Conservation (phyloP, 257 asterid genomes). For the Sherardia arvensis region DNA sequence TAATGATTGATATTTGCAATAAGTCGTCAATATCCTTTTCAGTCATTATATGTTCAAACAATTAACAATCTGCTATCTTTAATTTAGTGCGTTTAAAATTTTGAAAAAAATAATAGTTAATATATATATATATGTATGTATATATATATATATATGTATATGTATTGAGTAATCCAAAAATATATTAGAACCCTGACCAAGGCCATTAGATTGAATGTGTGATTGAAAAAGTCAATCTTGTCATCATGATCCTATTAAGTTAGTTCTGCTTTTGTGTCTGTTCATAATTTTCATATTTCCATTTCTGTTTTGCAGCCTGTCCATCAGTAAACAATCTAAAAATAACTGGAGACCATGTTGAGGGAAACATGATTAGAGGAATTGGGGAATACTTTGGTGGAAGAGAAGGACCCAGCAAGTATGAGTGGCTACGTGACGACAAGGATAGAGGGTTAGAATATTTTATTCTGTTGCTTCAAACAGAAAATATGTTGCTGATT, state of each 20-base stretch:
- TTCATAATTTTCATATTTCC: not conserved
- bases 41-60: not conserved
- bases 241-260: not conserved
- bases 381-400: constrained; percentile 90
- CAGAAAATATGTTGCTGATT: not conserved
- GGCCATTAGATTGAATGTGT: not conserved
- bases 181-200: too few relatives aligned
- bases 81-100: too few relatives aligned
- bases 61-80: not conserved
- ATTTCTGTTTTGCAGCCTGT: constrained; percentile 50
- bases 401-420: constrained; percentile 97
- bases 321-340: constrained; percentile 74
- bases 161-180: too few relatives aligned
- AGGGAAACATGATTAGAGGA: constrained; percentile 68
- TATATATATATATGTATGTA: too few relatives aligned
- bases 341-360: constrained; percentile 70
- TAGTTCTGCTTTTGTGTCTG: not conserved
- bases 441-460: constrained; percentile 62
- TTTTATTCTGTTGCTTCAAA: not conserved
- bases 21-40: not conserved
- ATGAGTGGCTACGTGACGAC: constrained; percentile 84
- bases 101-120: too few relatives aligned
- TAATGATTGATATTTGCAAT: not conserved
- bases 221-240: not conserved
- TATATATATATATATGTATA: too few relatives aligned